phyloP scores from a whole-genome alignment of 495 filamentous ascomycete genomes.

The Mycothermus thermophilus region DNA sequence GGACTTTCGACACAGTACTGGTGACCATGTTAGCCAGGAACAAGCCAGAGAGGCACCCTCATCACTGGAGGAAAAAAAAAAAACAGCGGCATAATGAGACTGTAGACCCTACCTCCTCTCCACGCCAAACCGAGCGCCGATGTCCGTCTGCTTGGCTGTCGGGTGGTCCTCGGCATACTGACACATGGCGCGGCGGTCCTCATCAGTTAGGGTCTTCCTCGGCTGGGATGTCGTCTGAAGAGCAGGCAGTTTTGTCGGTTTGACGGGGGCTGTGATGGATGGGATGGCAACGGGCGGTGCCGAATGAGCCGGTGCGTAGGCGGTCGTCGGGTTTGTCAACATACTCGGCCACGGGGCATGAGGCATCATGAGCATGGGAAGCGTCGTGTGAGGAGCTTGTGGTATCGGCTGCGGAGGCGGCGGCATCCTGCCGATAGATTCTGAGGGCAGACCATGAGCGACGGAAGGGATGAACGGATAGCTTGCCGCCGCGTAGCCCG shows the following conservation, averaged over 20 bases:
- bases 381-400: slow-evolving; percentile 26
- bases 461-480: slow-evolving; percentile 30
- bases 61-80: too few relatives aligned
- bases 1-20: slow-evolving; percentile 95
- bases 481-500: slow-evolving; percentile 25
- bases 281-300: slow-evolving; percentile 43
- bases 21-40: slow-evolving; percentile 13
- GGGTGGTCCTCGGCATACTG: slow-evolving; percentile 91
- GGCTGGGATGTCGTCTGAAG: slow-evolving; percentile 47
- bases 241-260: slow-evolving; percentile 30
- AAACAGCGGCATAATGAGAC: not conserved
- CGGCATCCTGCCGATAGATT: slow-evolving; percentile 31
- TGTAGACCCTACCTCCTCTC: slow-evolving; percentile 70
- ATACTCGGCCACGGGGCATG: slow-evolving; percentile 57
- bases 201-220: slow-evolving; percentile 83
- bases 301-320: slow-evolving; percentile 27
- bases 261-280: slow-evolving; percentile 37
- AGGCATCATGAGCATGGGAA: slow-evolving; percentile 50
- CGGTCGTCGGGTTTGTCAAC: slow-evolving; percentile 40
- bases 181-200: slow-evolving; percentile 86
- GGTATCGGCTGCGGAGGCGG: slow-evolving; percentile 24
- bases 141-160: slow-evolving; percentile 92
- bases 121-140: slow-evolving; percentile 92
- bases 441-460: slow-evolving; percentile 32
- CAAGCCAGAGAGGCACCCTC: too few relatives aligned